Base-by-base conservation (phyloP, 345 rosid species). In the Iberis pinnata region DNA sequence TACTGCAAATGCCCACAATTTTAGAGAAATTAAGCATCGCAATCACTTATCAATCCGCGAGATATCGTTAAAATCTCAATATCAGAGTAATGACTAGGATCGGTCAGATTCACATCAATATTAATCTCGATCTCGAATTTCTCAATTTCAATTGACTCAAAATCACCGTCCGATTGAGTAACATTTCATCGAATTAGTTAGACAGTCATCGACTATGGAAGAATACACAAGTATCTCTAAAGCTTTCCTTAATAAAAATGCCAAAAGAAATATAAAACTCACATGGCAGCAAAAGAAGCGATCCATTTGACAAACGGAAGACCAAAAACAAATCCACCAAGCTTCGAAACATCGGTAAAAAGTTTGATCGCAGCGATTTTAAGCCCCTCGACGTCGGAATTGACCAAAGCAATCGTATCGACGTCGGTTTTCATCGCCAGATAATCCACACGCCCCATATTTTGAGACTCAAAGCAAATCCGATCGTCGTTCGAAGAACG, bases 231-330 rank as follows among this genome's bases (percentile, higher is more conserved):
- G 33, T n/a, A n/a, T n/a, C n/a, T n/a, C n/a, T n/a, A n/a, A n/a
- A n/a, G n/a, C n/a, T n/a, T n/a, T n/a, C n/a, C n/a, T n/a, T n/a
- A n/a, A n/a, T n/a, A n/a, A n/a, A n/a, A n/a, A n/a, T n/a, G n/a
- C n/a, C n/a, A n/a, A n/a, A n/a, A n/a, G n/a, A n/a, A n/a, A n/a
- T n/a, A n/a, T n/a, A n/a, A 41, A 17, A 72, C 79, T 64, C 36
- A 87, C 92, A 87, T 90, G 18, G 98, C 95, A 45, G 96, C 68
- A 38, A 81, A 74, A 36, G 89, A 87, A 51, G 96, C 82, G 12
- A 81, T 56, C 84, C 94, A 82, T 73, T 78, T 74, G 80, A 87
- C 80, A 50, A 87, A 84, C 36, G 85, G 66, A 32, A 87, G 80
- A 15, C 87, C 95, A 2, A 81, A 80, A 3, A 79, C 84, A 38